Percentiles rank a stretch among this genome's conserved stretches.
Evolutionary conservation across 2,329 filamentous ascomycete genomes (phyloP).

Genomic region (Ampelomyces quisqualis): DNA sequence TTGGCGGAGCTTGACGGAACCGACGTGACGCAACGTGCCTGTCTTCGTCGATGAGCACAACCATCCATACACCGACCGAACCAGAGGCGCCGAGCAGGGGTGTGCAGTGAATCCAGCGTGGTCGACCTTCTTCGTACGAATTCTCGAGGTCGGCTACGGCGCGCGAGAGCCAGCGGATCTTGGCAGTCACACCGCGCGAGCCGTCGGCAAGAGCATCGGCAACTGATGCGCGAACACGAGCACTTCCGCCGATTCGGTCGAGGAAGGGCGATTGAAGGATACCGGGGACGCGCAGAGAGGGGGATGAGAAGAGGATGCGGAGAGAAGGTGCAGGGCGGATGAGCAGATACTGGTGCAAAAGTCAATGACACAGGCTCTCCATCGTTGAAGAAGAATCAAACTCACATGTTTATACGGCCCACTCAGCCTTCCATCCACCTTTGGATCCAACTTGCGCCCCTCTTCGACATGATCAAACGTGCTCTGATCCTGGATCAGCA

Average conservation of each 20-base stretch:
- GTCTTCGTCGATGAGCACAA: slow-evolving; percentile 67
- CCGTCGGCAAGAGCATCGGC: slow-evolving; percentile 65
- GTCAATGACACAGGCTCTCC: neutral
- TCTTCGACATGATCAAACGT: slow-evolving; percentile 34
- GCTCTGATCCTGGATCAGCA: slow-evolving; percentile 53
- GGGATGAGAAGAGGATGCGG: slow-evolving; percentile 53
- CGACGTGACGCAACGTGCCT: slow-evolving; percentile 24
- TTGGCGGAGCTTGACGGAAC: slow-evolving; percentile 37
- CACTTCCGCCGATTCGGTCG: slow-evolving; percentile 52
- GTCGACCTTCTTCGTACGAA: slow-evolving; percentile 58
- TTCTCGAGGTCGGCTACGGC: slow-evolving; percentile 41
- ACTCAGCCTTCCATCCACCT: slow-evolving; percentile 34
- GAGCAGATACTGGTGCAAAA: slow-evolving; percentile 48
- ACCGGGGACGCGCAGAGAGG: slow-evolving; percentile 52
- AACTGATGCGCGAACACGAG: slow-evolving; percentile 56
- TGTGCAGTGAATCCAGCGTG: slow-evolving; percentile 76
- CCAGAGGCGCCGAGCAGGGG: slow-evolving; percentile 68
- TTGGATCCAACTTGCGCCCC: slow-evolving; percentile 14
- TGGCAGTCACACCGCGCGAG: slow-evolving; percentile 67
- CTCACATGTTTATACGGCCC: slow-evolving; percentile 62
- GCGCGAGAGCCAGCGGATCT: slow-evolving; percentile 65
- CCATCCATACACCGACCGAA: slow-evolving; percentile 75
- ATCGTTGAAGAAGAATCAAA: slow-evolving; percentile 1
- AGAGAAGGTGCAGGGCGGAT: slow-evolving; percentile 51
- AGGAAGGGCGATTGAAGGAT: slow-evolving; percentile 53